These are phyloP conservation scores for Carpinus fangiana DNA, from an alignment of 306 rosid species.

Conservation along the genomic window DNA sequence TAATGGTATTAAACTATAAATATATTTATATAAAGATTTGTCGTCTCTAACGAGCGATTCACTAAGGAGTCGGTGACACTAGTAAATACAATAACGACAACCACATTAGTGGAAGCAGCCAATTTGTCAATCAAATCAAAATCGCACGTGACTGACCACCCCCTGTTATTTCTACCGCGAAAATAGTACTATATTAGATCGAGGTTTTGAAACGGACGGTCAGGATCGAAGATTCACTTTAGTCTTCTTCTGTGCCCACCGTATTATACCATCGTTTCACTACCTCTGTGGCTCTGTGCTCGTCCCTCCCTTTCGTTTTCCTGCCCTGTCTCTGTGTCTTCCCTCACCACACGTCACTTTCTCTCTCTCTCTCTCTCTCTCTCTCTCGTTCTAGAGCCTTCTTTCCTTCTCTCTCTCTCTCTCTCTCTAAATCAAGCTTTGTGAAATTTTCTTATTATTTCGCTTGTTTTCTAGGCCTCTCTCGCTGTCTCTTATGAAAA, in stretches of 20 bases:
- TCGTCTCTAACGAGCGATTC: no score
- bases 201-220: not conserved
- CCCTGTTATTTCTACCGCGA: no score
- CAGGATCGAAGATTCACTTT: not conserved
- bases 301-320: no score
- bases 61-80: no score
- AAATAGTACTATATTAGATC: not conserved
- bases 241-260: no score
- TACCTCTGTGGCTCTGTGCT: not conserved
- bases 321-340: not conserved
- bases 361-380: not conserved
- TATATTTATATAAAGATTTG: no score
- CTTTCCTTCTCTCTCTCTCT: conserved; percentile 3
- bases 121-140: no score
- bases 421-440: not conserved
- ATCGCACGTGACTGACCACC: no score
- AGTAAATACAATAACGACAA: no score
- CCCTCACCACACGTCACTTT: conserved; percentile 34
- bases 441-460: no score
- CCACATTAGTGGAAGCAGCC: no score
- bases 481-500: not conserved
- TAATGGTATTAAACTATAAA: no score
- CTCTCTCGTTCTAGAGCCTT: conserved; percentile 27
- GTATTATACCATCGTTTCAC: not conserved
- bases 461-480: not conserved